Evolutionary conservation across 331 rosid genomes (phyloP), one percentile per base, ranked within the genome.

Genomic region (Pyracantha coccinea): DNA sequence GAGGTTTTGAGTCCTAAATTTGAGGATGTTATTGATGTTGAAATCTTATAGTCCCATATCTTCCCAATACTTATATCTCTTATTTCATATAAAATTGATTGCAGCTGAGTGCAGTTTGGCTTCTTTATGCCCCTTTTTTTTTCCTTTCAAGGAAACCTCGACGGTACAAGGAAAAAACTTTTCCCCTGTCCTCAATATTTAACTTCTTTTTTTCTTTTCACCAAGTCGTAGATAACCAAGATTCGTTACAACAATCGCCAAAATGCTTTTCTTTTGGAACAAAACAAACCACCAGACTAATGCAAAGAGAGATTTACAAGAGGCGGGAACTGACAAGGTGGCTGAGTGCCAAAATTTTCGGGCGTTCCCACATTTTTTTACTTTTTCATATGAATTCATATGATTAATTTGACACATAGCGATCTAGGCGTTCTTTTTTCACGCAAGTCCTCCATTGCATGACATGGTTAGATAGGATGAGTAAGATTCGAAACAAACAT

Each of bases 341-440:
- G 54, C 1, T 16, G 54, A 47, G 54, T 47, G 15, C 54, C n/a
- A 16, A 47, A 16, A 0, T 47, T 9, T 47, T 5, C 1, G 3
- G 3, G 0, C 6, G n/a, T 16, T 16, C 8, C 53, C 53, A 15
- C n/a, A 47, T 47, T 5, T 2, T 47, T 47, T 47, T 14, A 45
- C 2, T 0, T 5, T 0, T 2, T 47, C 54, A 5, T 47, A 0
- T 47, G 1, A 6, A 2, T 47, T 47, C 8, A 1, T 17, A 16
- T 15, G 9, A 50, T 16, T 50, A 50, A 20, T 50, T 50, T 50
- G 55, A 50, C 20, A 16, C 4, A 16, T 0, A 0, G 0, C 9
- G 0, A 16, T 5, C 20, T 5, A 0, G 6, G 6, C 2, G 3
- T 47, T 0, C 3, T 4, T 15, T 1, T 14, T 47, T 47, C 8